Conservation (phyloP, 2,329 filamentous ascomycete species). For the Talaromyces sp. region DNA sequence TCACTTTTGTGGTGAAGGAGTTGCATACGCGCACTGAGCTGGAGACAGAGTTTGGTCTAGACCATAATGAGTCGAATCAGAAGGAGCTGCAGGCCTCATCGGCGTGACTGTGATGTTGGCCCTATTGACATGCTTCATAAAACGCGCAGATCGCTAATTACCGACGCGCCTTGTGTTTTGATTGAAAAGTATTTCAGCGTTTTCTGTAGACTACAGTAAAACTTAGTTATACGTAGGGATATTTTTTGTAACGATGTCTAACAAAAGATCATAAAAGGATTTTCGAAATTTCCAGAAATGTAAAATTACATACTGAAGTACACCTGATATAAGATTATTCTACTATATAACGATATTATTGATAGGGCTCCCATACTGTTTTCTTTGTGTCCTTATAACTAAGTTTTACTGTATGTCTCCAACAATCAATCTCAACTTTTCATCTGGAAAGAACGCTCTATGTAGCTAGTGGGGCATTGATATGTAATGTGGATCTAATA, state of each 20-base stretch:
- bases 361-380: no score
- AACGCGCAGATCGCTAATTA: not conserved
- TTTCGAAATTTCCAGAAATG: no score
- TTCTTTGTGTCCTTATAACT: no score
- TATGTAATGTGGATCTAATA: not conserved
- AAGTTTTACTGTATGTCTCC: no score
- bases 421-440: not conserved
- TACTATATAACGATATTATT: no score
- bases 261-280: no score
- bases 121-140: not conserved
- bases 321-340: no score
- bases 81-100: not conserved
- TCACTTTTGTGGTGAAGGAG: not conserved
- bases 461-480: not conserved
- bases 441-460: not conserved
- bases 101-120: not conserved
- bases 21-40: not conserved
- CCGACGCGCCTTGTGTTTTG: not conserved
- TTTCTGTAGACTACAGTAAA: not conserved
- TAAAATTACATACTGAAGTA: no score
- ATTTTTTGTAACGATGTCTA: no score
- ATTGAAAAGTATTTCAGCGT: no score
- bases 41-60: conserved; percentile 8
- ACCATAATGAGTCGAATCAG: not conserved
- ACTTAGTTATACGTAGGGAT: no score